These are phyloP conservation scores for Candida loeiensis DNA, from an alignment of 805 yeast species.

Conservation along the genomic window DNA sequence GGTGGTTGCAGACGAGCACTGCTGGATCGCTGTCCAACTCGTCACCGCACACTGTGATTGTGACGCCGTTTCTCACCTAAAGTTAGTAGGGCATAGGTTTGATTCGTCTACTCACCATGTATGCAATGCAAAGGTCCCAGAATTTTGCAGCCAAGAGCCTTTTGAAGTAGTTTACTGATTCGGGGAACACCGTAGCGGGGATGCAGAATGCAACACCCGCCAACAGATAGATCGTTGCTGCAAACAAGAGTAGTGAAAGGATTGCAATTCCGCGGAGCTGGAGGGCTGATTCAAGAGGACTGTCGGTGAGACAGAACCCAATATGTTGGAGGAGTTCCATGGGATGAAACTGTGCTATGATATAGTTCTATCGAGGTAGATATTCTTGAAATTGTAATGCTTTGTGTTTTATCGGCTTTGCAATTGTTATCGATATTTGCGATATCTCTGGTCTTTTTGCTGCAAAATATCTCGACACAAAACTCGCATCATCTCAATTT, in stretches of 20 bases:
- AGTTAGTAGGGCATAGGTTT: conserved; percentile 8
- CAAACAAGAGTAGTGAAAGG: neutral
- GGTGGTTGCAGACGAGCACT: conserved; percentile 55
- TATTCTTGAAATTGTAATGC: neutral
- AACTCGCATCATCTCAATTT: neutral
- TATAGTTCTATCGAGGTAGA: neutral
- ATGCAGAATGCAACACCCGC: neutral
- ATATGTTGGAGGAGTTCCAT: conserved; percentile 8
- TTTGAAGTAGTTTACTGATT: conserved; percentile 7
- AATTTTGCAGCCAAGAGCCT: conserved; percentile 8
- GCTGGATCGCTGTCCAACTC: conserved; percentile 33
- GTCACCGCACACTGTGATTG: conserved; percentile 43
- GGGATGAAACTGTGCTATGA: too few relatives aligned
- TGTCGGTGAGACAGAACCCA: neutral
- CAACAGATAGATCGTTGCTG: neutral
- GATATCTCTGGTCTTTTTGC: too few relatives aligned
- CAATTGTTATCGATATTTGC: too few relatives aligned
- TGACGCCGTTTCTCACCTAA: conserved; percentile 34
- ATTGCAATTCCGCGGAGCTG: conserved; percentile 1
- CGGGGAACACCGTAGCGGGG: conserved; percentile 8
- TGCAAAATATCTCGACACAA: conserved; percentile 2
- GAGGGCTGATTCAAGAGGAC: neutral
- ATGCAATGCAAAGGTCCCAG: conserved; percentile 14
- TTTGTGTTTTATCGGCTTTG: too few relatives aligned
- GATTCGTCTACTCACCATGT: conserved; percentile 8